Evolutionary conservation across 768 basidiomycete genomes (phyloP).

Genomic region (Clitopilus passeckerianus): DNA sequence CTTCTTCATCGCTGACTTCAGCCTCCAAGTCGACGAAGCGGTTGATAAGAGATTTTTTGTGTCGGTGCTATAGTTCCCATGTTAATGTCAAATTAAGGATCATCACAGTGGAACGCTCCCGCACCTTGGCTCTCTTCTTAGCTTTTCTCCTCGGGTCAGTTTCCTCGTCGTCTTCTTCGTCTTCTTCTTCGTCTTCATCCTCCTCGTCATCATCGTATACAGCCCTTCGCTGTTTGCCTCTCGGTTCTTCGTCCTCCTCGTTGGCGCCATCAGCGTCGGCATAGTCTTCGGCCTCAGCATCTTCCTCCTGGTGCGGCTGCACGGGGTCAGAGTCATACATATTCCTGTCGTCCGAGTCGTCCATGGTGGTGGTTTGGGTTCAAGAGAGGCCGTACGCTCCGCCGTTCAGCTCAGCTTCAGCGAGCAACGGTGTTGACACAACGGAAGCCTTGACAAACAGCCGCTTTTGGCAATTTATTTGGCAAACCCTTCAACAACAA

Average conservation of each 20-base stretch:
- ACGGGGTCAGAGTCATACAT: conserved; percentile 9
- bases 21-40: conserved; percentile 96
- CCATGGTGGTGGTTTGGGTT: conserved; percentile 26
- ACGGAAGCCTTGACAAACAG: background rate
- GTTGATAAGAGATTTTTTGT: conserved; percentile 59
- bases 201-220: conserved; percentile 36
- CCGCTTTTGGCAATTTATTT: background rate
- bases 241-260: background rate
- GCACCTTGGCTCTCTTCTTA: conserved; percentile 44
- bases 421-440: conserved; percentile 1
- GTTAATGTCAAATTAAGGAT: conserved; percentile 5
- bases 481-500: background rate
- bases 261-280: conserved; percentile 2
- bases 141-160: conserved; percentile 20
- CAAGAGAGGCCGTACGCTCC: conserved; percentile 9
- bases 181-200: conserved; percentile 30
- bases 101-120: conserved; percentile 2
- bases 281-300: conserved; percentile 2
- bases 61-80: conserved; percentile 43
- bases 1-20: conserved; percentile 95
- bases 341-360: conserved; percentile 15
- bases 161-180: conserved; percentile 36
- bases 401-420: background rate
- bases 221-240: background rate
- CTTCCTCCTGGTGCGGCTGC: conserved; percentile 12